phyloP scores from a whole-genome alignment of 1,284 basidiomycete genomes.

The Exsudoporus floridanus region DNA sequence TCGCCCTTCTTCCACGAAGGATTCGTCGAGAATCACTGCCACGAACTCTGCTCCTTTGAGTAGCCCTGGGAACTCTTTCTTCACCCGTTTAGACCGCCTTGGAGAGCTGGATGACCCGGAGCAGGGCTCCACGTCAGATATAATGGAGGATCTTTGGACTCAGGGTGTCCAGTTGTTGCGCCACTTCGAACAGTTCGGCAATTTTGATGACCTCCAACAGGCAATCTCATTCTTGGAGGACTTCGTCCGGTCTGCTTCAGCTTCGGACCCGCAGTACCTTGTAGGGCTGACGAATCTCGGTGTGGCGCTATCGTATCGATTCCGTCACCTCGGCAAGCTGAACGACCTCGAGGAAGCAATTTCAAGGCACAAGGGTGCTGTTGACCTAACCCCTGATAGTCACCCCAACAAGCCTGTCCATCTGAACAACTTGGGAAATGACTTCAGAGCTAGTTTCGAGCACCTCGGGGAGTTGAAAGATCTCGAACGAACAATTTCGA shows the following conservation, averaged over 20 bases:
- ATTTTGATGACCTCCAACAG: background rate
- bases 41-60: no score
- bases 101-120: no score
- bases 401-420: no score
- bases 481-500: no score
- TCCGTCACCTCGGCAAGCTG: background rate
- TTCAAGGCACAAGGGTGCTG: background rate
- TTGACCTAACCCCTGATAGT: background rate
- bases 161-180: background rate
- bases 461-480: no score
- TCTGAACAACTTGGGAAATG: background rate
- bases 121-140: no score
- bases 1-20: no score
- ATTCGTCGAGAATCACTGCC: no score
- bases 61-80: no score
- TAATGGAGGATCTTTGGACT: no score
- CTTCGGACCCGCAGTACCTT: background rate
- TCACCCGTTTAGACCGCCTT: no score
- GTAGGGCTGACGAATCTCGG: background rate
- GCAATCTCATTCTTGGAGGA: background rate
- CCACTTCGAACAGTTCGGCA: background rate
- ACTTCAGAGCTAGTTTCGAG: background rate
- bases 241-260: background rate
- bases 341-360: background rate
- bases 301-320: background rate